A percentile compares a stretch with the other conserved stretches of the same genome.
These are phyloP conservation scores for Bolboschoenus planiculmis DNA, from an alignment of 176 grass and related monocot species.

Conservation along the genomic window DNA sequence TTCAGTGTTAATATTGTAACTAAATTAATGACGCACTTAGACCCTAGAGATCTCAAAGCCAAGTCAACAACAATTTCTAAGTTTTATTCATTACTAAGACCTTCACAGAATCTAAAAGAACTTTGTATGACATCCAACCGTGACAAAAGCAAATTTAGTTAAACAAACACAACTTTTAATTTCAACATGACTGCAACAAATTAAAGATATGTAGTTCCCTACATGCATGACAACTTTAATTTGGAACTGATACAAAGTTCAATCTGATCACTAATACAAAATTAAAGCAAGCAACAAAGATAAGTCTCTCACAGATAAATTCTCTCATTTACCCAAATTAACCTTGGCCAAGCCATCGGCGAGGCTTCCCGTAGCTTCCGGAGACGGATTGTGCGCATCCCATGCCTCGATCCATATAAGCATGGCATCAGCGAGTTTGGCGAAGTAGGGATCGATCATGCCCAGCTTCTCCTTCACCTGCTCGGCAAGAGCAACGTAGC, in stretches of 20 bases:
- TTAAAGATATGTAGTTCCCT: background rate
- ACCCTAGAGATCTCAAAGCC: background rate
- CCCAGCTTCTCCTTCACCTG: conserved; percentile 49
- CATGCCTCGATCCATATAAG: conserved; percentile 87
- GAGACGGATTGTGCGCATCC: conserved; percentile 24
- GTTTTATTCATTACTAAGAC: background rate
- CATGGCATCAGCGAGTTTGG: conserved; percentile 82
- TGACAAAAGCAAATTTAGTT: background rate
- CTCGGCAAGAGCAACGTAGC: conserved; percentile 47
- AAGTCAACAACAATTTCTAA: background rate
- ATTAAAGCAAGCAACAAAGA: background rate
- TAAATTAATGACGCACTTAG: background rate
- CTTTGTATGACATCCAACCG: background rate
- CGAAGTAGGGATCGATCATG: conserved; percentile 42
- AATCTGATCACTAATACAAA: background rate
- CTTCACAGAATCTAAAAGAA: background rate
- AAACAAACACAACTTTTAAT: background rate
- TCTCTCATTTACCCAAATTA: background rate
- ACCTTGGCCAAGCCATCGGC: conserved; percentile 27
- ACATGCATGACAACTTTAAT: background rate
- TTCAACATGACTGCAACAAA: background rate
- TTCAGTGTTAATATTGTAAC: background rate
- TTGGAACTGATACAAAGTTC: background rate
- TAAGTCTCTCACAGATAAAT: background rate
- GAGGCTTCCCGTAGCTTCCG: background rate